phyloP scores from a whole-genome alignment of 2,329 filamentous ascomycete species.

The Epicoccum nigrum region DNA sequence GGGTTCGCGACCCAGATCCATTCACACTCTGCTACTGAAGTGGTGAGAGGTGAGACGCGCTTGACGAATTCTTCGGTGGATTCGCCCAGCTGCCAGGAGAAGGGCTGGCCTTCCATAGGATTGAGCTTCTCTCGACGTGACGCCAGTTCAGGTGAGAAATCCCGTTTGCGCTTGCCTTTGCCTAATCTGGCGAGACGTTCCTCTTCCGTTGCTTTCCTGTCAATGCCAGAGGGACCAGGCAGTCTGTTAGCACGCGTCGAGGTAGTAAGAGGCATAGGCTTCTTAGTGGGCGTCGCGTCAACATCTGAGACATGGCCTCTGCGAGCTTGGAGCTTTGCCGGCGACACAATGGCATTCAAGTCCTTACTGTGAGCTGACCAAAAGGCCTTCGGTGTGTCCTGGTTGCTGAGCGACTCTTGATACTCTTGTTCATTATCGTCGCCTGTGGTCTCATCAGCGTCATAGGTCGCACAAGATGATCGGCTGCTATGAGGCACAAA shows the following conservation, averaged over 20 bases:
- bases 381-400: constrained; percentile 22
- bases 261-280: constrained; percentile 7
- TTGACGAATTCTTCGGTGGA: constrained; percentile 68
- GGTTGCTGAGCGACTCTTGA: constrained; percentile 25
- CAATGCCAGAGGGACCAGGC: constrained; percentile 6
- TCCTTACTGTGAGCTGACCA: constrained; percentile 31
- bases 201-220: constrained; percentile 23
- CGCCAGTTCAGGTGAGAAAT: constrained; percentile 10
- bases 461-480: not conserved
- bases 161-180: constrained; percentile 21
- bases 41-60: constrained; percentile 70
- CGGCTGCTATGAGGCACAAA: not conserved
- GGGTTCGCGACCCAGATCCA: constrained; percentile 81
- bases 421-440: constrained; percentile 36
- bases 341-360: constrained; percentile 31
- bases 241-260: constrained; percentile 7
- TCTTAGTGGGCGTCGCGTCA: constrained; percentile 13
- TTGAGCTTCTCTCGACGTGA: constrained; percentile 52
- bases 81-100: constrained; percentile 69
- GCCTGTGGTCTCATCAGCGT: constrained; percentile 26
- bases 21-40: constrained; percentile 52
- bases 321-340: constrained; percentile 11
- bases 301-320: constrained; percentile 1
- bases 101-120: constrained; percentile 59
- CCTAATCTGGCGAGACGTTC: constrained; percentile 16